Evolutionary conservation across 108 stramenopile species (phyloP), one percentile per base, ranked within the genome.

Genomic region (Schizochytrium sp.): DNA sequence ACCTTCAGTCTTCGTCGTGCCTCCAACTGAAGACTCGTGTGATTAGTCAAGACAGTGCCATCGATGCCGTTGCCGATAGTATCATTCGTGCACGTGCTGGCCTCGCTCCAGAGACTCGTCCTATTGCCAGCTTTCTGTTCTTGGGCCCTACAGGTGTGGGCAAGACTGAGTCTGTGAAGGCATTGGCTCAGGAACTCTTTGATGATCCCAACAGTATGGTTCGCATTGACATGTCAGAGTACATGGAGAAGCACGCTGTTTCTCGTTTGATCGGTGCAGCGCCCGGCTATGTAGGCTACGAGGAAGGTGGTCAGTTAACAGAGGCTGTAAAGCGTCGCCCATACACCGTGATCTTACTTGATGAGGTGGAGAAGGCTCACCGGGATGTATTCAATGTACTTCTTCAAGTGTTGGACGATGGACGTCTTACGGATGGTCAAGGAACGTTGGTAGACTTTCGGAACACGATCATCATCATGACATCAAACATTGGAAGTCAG

Each of bases 331-430:
- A 97, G 8, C 93, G 97, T 55, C 92, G 94, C 28, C 98, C 98
- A 0, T 98, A 99, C 91, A 95, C 96, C 4, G 98, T 98, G 72
- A 93, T 97, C 3, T 93, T 97, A 17, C 96, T 98, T 72, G 98
- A 99, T 87, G 98, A 99, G 90, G 95, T 99, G 49, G 98, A 99
- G 88, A 99, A 99, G 93, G 98, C 98, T 3, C 98, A 99, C 88
- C 95, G 95, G 40, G 93, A 96, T 57, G 97, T 99, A 40, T 94
- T 98, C 88, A 98, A 97, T 60, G 56, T 98, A 15, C 91, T 98
- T 55, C 89, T 98, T 28, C 97, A 97, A 90, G 92, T 99, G 7
- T 92, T 99, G 46, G 98, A 99, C 87, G 98, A 69, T 2, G 64
- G 64, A 8, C 64, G 64, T 7, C 64, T 69, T 42, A 69, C 64